These are phyloP conservation scores for Candida hungchunana DNA, from an alignment of 805 yeast species.

Conservation along the genomic window DNA sequence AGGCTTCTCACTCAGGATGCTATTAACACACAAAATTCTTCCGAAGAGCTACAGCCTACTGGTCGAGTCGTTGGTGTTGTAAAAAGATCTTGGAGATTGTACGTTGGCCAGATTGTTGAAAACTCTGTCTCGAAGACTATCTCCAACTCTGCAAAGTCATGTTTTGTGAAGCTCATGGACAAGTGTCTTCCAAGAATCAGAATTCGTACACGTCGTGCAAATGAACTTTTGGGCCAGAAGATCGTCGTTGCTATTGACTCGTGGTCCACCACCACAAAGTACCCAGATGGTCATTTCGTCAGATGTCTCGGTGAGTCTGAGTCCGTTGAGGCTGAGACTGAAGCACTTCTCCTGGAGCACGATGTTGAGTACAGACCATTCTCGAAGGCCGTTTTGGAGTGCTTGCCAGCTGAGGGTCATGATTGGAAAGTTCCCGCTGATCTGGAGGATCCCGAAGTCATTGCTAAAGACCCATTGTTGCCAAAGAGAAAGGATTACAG, in stretches of 20 bases:
- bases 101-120: slow-evolving; percentile 90
- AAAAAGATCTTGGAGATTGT: slow-evolving; percentile 92
- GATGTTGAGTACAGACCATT: slow-evolving; percentile 97
- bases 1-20: slow-evolving; percentile 76
- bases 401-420: slow-evolving; percentile 91
- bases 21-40: slow-evolving; percentile 50
- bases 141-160: slow-evolving; percentile 67
- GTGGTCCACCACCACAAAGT: slow-evolving; percentile 81
- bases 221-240: slow-evolving; percentile 79
- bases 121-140: slow-evolving; percentile 57
- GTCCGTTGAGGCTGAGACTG: slow-evolving; percentile 92
- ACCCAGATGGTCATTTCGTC: slow-evolving; percentile 94
- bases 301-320: slow-evolving; percentile 87
- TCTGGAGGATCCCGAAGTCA: slow-evolving; percentile 48
- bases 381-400: slow-evolving; percentile 83
- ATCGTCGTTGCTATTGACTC: slow-evolving; percentile 89
- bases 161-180: slow-evolving; percentile 87
- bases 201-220: slow-evolving; percentile 82
- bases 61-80: slow-evolving; percentile 85
- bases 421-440: slow-evolving; percentile 85
- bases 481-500: slow-evolving; percentile 76
- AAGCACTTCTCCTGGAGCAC: slow-evolving; percentile 87
- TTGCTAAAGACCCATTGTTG: slow-evolving; percentile 42
- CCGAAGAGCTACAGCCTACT: slow-evolving; percentile 74
- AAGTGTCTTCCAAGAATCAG: slow-evolving; percentile 80